Conservation (phyloP, 495 filamentous ascomycete genomes). For the Penicillium crystallinum region DNA sequence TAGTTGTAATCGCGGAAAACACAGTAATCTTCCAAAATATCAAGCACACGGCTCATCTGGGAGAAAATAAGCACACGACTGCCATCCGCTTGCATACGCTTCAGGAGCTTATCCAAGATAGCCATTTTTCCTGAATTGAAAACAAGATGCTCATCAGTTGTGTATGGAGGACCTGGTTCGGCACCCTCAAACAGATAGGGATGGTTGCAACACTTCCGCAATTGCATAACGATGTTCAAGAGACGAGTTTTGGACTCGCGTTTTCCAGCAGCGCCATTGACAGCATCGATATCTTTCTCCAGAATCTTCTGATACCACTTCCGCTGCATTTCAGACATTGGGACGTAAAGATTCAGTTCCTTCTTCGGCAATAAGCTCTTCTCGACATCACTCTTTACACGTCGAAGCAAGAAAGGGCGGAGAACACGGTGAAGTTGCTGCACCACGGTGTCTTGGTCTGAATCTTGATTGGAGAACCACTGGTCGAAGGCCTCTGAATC, state of each 20-base stretch:
- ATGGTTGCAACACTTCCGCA: slow-evolving; percentile 98
- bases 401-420: slow-evolving; percentile 87
- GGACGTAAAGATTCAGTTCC: slow-evolving; percentile 93
- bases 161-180: slow-evolving; percentile 95
- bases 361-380: slow-evolving; percentile 98
- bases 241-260: slow-evolving; percentile 97
- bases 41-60: slow-evolving; percentile 95
- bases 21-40: slow-evolving; percentile 98
- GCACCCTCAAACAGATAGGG: slow-evolving; percentile 98
- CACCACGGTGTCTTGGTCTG: slow-evolving; percentile 92
- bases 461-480: slow-evolving; percentile 89
- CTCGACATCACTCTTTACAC: slow-evolving; percentile 97
- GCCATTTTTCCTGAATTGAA: slow-evolving; percentile 96
- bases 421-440: slow-evolving; percentile 93
- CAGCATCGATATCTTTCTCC: slow-evolving; percentile 98
- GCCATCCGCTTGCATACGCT: slow-evolving; percentile 74
- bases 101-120: slow-evolving; percentile 89
- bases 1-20: slow-evolving; percentile 93
- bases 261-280: slow-evolving; percentile 95
- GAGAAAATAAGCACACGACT: slow-evolving; percentile 97
- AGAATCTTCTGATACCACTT: slow-evolving; percentile 99
- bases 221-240: slow-evolving; percentile 99
- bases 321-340: slow-evolving; percentile 98
- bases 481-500: slow-evolving; percentile 97
- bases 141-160: slow-evolving; percentile 93